phyloP scores from a whole-genome alignment of 371 early-diverging fungal species.

The Circinella minor region DNA sequence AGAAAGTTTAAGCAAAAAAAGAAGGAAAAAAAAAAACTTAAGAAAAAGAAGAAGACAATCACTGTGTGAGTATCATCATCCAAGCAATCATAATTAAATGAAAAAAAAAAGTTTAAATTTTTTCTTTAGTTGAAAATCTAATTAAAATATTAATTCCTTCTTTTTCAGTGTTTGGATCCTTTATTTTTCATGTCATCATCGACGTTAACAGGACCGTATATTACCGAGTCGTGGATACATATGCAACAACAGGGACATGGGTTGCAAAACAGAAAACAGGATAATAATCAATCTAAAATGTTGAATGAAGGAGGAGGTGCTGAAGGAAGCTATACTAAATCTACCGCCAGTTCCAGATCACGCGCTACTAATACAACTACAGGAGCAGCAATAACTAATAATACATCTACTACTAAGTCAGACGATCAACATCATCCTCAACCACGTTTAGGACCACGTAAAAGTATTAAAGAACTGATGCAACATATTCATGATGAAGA shows the following conservation, averaged over 20 bases:
- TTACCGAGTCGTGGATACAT: conserved; percentile 47
- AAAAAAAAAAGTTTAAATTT: not conserved
- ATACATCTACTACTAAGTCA: conserved; percentile 12
- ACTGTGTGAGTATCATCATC: no score
- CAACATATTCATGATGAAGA: conserved; percentile 17
- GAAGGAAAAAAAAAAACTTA: not conserved
- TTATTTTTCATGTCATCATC: conserved; percentile 45
- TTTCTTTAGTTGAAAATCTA: not conserved
- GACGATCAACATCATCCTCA: not conserved
- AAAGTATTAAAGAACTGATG: conserved; percentile 23
- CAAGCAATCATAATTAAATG: no score
- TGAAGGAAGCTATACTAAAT: conserved; percentile 20
- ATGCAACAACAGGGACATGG: conserved; percentile 44
- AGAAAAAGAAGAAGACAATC: not conserved
- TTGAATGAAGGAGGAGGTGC: conserved; percentile 8
- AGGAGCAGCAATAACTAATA: conserved; percentile 2
- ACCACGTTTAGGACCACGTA: conserved; percentile 13
- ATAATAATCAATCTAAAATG: conserved; percentile 14
- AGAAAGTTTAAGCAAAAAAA: not conserved
- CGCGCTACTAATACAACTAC: conserved; percentile 17
- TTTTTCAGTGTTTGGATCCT: not conserved
- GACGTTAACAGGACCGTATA: conserved; percentile 44
- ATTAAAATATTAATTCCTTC: no score
- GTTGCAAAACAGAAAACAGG: conserved; percentile 13
- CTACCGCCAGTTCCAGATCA: conserved; percentile 25